These are phyloP conservation scores for Ophiostoma sp. DNA, from an alignment of 2,329 filamentous ascomycete genomes.

Conservation along the genomic window DNA sequence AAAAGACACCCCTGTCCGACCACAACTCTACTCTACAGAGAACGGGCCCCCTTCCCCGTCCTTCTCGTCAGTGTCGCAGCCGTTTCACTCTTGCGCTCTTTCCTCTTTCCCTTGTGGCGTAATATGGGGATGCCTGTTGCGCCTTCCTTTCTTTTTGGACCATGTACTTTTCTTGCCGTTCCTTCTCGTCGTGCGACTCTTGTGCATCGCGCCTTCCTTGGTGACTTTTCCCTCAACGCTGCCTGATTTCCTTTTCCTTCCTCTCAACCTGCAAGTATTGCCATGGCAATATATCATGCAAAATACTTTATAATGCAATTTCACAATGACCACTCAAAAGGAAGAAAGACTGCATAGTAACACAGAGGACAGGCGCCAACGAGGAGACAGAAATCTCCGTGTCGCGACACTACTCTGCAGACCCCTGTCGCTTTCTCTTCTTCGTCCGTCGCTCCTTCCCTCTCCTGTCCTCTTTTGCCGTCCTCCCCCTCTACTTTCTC, in stretches of 20 bases:
- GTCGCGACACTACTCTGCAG: not conserved
- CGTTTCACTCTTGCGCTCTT: constrained; percentile 10
- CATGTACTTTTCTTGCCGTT: not conserved
- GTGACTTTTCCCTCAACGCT: not conserved
- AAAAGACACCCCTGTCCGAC: not conserved
- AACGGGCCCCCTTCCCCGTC: not conserved
- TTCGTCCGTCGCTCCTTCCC: not conserved
- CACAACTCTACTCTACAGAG: not conserved
- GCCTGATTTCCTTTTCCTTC: not conserved
- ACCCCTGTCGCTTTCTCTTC: not conserved
- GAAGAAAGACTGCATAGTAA: not conserved
- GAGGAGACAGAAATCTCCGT: not conserved
- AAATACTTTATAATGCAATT: not conserved
- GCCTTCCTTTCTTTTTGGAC: not conserved
- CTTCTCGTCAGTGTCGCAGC: constrained; percentile 3
- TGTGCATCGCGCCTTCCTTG: too few species aligned
- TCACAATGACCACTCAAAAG: not conserved
- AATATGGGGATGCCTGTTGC: constrained; percentile 1
- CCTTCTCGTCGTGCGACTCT: not conserved
- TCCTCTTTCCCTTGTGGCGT: not conserved
- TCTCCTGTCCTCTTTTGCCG: not conserved
- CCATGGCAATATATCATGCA: not conserved
- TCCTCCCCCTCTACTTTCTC: not conserved
- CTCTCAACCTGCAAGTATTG: not conserved
- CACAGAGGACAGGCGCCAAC: not conserved